Evolutionary conservation across 768 basidiomycete genomes (phyloP), one percentile per base, ranked within the genome.

Genomic region (Mycena epipterygia): DNA sequence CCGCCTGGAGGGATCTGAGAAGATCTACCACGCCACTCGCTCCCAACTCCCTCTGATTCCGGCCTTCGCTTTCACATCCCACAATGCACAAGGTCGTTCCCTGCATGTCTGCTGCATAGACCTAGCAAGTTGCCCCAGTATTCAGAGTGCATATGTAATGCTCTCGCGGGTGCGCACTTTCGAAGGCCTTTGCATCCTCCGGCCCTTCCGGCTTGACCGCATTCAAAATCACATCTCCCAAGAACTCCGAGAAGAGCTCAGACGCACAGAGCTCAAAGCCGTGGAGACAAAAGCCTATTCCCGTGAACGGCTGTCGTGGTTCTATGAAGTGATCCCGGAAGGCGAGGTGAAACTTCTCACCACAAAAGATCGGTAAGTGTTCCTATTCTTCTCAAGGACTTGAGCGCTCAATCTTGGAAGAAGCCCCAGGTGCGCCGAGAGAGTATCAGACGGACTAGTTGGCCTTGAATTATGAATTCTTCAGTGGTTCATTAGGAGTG

Each of bases 181-280:
- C 44, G 46, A 61, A 16, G 46, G 32, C n/a, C 60, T 61, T 3
- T 48, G 60, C 33, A 61, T 61, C 1, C 60, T 61, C 13, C 60
- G 60, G 35, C 60, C 46, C 27, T 61, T 61, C 33, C 14, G 60
- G 46, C 42, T 59, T 21, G 21, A 59, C 21, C 39, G 29, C 30
- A 59, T 59, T 25, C 29, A 29, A 16, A 59, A 59, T 21, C 58
- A 59, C n/a, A 59, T 59, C 25, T 59, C 58, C 16, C 27, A 59
- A 41, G 58, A 59, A 41, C 33, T 59, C 16, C 58, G 58, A 14
- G 29, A 12, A 49, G 30, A 32, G 52, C 6, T 41, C 12, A 27
- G 60, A 30, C 53, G 57, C 42, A 25, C 55, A 60, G 27, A 74
- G 61, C 68, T 60, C 58, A 74, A 74, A 37, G 67, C 64, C 29